These are phyloP conservation scores for Tetrahymena thermophila DNA, from an alignment of 73 alveolate genomes.

Conservation along the genomic window DNA sequence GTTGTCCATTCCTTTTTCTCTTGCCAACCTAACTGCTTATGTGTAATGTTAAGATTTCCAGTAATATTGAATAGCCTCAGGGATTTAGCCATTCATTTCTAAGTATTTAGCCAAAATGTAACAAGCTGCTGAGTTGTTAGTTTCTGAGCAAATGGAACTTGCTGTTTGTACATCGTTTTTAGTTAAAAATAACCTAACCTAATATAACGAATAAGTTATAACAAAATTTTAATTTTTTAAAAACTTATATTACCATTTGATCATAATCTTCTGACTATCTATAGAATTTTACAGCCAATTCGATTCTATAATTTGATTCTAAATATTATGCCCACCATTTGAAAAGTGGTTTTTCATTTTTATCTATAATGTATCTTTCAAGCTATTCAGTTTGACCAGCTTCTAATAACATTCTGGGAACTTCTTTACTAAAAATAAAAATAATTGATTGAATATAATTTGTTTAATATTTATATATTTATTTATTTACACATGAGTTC, in stretches of 20 bases:
- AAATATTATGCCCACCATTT: constrained; percentile 94
- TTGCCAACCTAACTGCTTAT: constrained; percentile 95
- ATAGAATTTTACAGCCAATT: constrained; percentile 78
- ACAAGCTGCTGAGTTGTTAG: constrained; percentile 87
- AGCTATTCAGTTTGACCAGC: constrained; percentile 61
- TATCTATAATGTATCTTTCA: constrained; percentile 64
- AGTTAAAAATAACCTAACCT: constrained; percentile 66
- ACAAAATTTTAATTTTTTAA: too few species aligned
- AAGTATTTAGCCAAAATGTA: constrained; percentile 79
- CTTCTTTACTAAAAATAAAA: constrained; percentile 75
- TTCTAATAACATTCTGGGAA: constrained; percentile 92
- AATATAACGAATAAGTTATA: not conserved
- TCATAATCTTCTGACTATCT: constrained; percentile 55
- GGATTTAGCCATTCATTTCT: constrained; percentile 71
- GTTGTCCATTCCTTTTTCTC: constrained; percentile 74
- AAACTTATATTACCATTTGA: constrained; percentile 15
- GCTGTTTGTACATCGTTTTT: constrained; percentile 73
- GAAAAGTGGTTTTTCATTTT: constrained; percentile 73
- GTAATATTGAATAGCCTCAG: constrained; percentile 87
- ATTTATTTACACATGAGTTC: constrained; percentile 9
- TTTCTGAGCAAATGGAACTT: constrained; percentile 69
- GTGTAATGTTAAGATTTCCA: constrained; percentile 83
- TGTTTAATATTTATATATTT: not conserved
- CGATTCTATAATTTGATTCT: constrained; percentile 79
- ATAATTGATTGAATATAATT: not conserved